phyloP scores from a whole-genome alignment of 2,329 filamentous ascomycete genomes.

The Colletotrichum sp. region DNA sequence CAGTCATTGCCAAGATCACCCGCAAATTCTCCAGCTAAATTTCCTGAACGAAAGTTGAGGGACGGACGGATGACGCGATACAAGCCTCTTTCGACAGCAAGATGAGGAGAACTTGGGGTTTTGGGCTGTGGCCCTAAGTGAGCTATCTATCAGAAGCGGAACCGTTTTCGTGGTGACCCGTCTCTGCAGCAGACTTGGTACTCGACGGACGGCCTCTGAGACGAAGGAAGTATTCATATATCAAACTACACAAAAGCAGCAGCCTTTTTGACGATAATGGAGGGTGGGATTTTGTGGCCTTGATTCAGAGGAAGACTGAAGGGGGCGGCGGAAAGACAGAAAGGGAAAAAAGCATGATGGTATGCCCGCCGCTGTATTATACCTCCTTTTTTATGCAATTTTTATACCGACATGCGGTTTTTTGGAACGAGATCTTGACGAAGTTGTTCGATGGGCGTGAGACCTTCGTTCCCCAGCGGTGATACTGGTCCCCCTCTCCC shows the following conservation, averaged over 20 bases:
- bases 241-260: not conserved
- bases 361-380: conserved; percentile 20
- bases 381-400: conserved; percentile 8
- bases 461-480: not conserved
- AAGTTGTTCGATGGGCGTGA: not conserved
- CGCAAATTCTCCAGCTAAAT: conserved; percentile 78
- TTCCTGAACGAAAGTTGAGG: not conserved
- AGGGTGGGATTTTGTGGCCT: conserved; percentile 1
- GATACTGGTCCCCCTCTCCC: not conserved
- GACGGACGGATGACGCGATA: not conserved
- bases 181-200: not conserved
- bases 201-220: not conserved
- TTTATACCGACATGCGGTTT: not conserved
- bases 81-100: not conserved
- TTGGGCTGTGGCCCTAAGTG: not conserved
- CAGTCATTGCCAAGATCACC: conserved; percentile 95
- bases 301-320: not conserved
- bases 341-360: conserved; percentile 3
- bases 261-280: conserved; percentile 20
- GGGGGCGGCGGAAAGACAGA: not conserved
- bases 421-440: not conserved
- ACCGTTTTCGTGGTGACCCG: not conserved
- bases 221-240: not conserved
- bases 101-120: not conserved
- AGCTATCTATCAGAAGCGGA: not conserved